Evolutionary conservation across 257 asterid genomes (phyloP).

Genomic region (Lantana camara): DNA sequence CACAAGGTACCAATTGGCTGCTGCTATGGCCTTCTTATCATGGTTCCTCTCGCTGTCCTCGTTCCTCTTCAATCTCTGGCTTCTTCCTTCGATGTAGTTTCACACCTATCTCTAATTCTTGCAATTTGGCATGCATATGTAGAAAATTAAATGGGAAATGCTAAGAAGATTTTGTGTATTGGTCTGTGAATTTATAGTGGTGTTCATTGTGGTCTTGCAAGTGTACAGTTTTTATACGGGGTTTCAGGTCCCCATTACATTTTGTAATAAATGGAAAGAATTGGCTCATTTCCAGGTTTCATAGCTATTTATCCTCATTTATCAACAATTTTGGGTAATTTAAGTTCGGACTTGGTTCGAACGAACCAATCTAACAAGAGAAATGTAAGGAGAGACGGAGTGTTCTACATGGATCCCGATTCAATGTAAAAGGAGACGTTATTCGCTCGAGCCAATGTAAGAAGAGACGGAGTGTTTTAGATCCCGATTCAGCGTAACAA

Average conservation of each 20-base stretch:
- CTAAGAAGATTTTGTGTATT: constrained; percentile 28
- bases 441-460: too few species aligned
- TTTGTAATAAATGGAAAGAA: constrained; percentile 28
- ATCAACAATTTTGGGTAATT: too few species aligned
- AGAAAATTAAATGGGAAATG: constrained; percentile 30
- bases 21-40: constrained; percentile 89
- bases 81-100: constrained; percentile 60
- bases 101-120: constrained; percentile 10
- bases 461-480: too few species aligned
- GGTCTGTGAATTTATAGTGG: constrained; percentile 4
- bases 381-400: too few species aligned
- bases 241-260: constrained; percentile 20
- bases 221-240: constrained; percentile 33
- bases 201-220: constrained; percentile 33
- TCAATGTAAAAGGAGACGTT: too few species aligned
- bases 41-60: constrained; percentile 85
- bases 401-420: too few species aligned
- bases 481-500: too few species aligned
- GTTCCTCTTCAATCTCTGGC: constrained; percentile 89
- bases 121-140: not conserved
- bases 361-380: too few species aligned
- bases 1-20: constrained; percentile 73
- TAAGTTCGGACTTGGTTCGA: too few species aligned
- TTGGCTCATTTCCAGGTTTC: not conserved
- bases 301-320: too few species aligned